phyloP scores from a whole-genome alignment of 2,329 filamentous ascomycete species.

The Neopestalotiopsis sp. region DNA sequence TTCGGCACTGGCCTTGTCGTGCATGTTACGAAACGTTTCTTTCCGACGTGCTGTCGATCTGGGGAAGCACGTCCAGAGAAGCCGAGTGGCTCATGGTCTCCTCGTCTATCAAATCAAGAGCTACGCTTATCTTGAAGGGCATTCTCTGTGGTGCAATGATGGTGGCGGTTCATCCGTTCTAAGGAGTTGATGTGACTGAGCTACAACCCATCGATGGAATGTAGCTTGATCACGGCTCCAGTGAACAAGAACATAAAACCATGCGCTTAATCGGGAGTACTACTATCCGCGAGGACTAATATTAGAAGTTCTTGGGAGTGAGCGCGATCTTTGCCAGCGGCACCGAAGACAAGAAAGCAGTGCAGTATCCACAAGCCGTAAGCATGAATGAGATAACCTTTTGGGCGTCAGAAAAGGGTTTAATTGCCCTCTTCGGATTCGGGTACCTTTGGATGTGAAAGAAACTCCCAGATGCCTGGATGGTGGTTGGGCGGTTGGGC shows the following conservation, averaged over 20 bases:
- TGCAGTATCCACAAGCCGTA: background rate
- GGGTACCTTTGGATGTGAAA: background rate
- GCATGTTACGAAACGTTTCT: constrained; percentile 13
- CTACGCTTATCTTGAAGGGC: constrained; percentile 12
- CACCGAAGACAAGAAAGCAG: background rate
- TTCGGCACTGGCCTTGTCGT: constrained; percentile 12
- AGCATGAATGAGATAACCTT: constrained; percentile 3
- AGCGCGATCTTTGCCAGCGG: background rate
- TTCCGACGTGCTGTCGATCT: constrained; percentile 17
- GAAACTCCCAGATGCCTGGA: background rate
- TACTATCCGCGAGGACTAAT: constrained; percentile 2
- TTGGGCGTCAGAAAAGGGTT: constrained; percentile 1
- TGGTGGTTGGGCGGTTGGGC: background rate
- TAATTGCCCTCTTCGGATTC: constrained; percentile 6
- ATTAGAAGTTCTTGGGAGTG: background rate
- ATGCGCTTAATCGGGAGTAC: background rate
- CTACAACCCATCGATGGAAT: background rate
- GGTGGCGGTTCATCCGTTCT: background rate
- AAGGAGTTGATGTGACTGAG: background rate
- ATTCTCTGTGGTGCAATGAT: background rate
- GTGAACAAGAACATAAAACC: background rate
- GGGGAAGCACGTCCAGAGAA: constrained; percentile 11
- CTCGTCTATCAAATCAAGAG: constrained; percentile 7
- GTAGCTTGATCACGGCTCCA: background rate
- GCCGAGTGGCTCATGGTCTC: constrained; percentile 13